Percentiles rank a stretch among this genome's conserved stretches.
Evolutionary conservation across 164 flowering plant species (phyloP).

Genomic region (Macadamia integrifolia): DNA sequence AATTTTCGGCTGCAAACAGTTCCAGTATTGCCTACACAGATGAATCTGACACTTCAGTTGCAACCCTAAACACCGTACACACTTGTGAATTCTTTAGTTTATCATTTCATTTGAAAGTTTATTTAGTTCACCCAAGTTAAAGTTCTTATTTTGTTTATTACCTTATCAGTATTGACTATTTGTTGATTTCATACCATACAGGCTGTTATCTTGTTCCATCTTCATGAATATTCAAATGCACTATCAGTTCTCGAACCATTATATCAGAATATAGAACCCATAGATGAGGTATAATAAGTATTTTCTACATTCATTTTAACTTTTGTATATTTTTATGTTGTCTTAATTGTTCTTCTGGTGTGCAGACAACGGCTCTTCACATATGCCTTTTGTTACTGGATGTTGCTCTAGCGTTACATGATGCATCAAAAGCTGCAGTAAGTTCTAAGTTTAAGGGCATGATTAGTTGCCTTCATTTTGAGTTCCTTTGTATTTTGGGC

Average conservation of each 20-base stretch:
- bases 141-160: slow-evolving; percentile 3
- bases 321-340: background rate
- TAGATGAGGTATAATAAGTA: slow-evolving; percentile 62
- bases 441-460: slow-evolving; percentile 25
- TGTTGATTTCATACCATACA: slow-evolving; percentile 18
- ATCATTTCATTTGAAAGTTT: slow-evolving; percentile 1
- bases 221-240: slow-evolving; percentile 70
- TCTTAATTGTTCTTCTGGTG: slow-evolving; percentile 1
- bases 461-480: background rate
- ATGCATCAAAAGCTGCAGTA: slow-evolving; percentile 71
- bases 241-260: slow-evolving; percentile 68
- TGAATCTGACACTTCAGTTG: slow-evolving; percentile 72
- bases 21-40: slow-evolving; percentile 36
- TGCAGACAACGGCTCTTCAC: slow-evolving; percentile 78
- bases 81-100: slow-evolving; percentile 5
- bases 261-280: slow-evolving; percentile 78
- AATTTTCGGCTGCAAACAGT: slow-evolving; percentile 30
- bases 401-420: slow-evolving; percentile 58
- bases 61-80: slow-evolving; percentile 65
- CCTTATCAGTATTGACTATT: background rate
- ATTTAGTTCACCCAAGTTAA: background rate
- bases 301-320: no score
- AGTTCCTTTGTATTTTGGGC: background rate
- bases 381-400: slow-evolving; percentile 82
- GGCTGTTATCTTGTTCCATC: slow-evolving; percentile 79